Base-by-base conservation (phyloP, 108 stramenopile species). In the Cyclotella cryptica region DNA sequence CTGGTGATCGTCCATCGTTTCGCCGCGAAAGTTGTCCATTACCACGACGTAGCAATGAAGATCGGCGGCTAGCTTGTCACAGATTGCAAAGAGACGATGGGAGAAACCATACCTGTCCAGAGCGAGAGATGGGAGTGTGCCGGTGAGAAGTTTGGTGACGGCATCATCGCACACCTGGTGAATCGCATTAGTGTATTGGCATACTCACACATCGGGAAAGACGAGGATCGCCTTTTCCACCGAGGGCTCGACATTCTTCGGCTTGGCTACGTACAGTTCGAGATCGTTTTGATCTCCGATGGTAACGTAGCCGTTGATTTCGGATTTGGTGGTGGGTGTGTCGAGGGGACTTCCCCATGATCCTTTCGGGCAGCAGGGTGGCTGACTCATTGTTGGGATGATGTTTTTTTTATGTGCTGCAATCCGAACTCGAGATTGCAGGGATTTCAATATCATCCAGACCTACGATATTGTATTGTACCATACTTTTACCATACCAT, bases 21-120 rank as follows among this genome's bases (percentile, higher is more conserved):
- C 71, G 3, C 84, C 84, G 8, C 80, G 84, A 47, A 85, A 77
- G 17, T 39, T 67, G 51, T 85, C 84, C 22, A 66, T 52, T 19
- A 61, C 62, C 0, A 85, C 60, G 0, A 85, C 80, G 54, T 77
- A 61, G 43, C 39, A 61, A 14, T 60, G 10, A 8, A 59, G 54
- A 14, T 85, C 51, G 30, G 35, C 14, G 7, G 84, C 62, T 12
- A 85, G 46, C 26, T 46, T 62, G 66, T 85, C 84, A 47, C 78
- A 80, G 51, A 81, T 80, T 45, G 44, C 77, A 40, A 69, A 53
- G 27, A 77, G 58, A 0, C 79, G 74, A n/a, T 62, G 66, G 44
- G 77, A 63, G 19, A 85, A 64, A n/a, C 84, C 84, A 42, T 43
- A 75, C 18, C 67, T 65, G 61, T 10, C 24, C 3, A 18, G 43